Conservation (phyloP, 1,284 basidiomycete genomes). For the Paramarasmius palmivorus region DNA sequence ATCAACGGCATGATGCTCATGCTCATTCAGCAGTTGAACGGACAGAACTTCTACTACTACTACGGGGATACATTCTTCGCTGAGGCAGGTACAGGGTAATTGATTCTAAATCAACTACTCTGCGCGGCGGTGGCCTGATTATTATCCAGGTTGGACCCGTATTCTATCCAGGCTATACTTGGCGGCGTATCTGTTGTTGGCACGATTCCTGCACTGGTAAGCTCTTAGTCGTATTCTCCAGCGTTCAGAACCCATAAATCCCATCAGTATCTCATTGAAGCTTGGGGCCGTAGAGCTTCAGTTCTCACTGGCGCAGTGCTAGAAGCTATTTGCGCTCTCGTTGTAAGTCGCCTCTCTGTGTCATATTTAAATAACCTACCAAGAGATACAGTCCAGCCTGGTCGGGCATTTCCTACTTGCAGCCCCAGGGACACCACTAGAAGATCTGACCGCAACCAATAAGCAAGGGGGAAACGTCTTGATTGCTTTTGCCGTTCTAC, state of each 20-base stretch:
- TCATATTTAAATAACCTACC: slow-evolving; percentile 10
- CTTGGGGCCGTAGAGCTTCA: slow-evolving; percentile 64
- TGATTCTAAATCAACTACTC: too few relatives aligned
- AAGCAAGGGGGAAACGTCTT: slow-evolving; percentile 62
- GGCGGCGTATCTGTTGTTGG: slow-evolving; percentile 69
- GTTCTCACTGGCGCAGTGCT: slow-evolving; percentile 66
- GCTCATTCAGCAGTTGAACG: slow-evolving; percentile 80
- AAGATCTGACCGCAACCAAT: slow-evolving; percentile 52
- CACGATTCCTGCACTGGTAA: slow-evolving; percentile 60
- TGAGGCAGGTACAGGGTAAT: slow-evolving; percentile 65
- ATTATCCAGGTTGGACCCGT: slow-evolving; percentile 54
- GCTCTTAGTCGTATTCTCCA: slow-evolving; percentile 11
- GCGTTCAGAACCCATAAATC: background rate
- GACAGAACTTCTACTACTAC: slow-evolving; percentile 78
- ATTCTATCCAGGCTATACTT: slow-evolving; percentile 72
- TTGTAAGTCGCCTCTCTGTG: slow-evolving; percentile 38
- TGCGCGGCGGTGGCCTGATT: background rate
- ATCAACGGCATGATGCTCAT: slow-evolving; percentile 80
- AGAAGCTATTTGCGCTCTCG: slow-evolving; percentile 64
- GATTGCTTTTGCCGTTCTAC: slow-evolving; percentile 76
- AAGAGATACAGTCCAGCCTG: slow-evolving; percentile 52
- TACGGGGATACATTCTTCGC: slow-evolving; percentile 86
- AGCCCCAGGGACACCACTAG: slow-evolving; percentile 45
- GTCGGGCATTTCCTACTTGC: slow-evolving; percentile 72
- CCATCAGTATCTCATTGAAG: slow-evolving; percentile 58